A percentile compares a stretch with the other conserved stretches of the same genome.
Evolutionary conservation across 2,329 filamentous ascomycete species (phyloP).

Genomic region (Colletotrichum spinosum): DNA sequence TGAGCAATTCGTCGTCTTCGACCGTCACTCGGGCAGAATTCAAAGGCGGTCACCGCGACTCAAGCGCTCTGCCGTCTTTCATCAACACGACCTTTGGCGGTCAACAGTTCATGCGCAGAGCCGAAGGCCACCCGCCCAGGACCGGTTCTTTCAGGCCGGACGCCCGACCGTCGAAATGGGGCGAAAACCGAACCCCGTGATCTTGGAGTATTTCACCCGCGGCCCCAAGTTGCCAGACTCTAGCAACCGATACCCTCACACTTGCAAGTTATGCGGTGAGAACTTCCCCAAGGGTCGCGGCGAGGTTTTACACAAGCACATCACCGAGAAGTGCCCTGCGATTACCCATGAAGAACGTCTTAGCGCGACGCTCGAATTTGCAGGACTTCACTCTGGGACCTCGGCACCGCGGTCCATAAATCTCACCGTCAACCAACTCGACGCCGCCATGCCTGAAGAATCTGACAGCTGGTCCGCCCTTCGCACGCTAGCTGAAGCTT

Average conservation of each 20-base stretch:
- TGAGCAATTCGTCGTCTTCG: conserved; percentile 25
- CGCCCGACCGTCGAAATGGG: conserved; percentile 69
- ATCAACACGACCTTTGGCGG: conserved; percentile 9
- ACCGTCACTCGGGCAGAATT: conserved; percentile 29
- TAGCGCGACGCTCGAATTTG: conserved; percentile 63
- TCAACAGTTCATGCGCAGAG: conserved; percentile 8
- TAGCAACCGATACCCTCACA: conserved; percentile 92
- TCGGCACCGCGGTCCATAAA: conserved; percentile 36
- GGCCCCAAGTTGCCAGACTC: conserved; percentile 89
- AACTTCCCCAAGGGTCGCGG: conserved; percentile 91
- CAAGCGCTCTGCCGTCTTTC: conserved; percentile 18
- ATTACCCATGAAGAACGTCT: conserved; percentile 80
- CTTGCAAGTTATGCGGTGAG: conserved; percentile 88
- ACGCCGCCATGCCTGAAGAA: conserved; percentile 30
- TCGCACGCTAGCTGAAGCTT: conserved; percentile 89
- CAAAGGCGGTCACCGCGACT: conserved; percentile 33
- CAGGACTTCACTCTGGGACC: conserved; percentile 34
- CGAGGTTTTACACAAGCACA: conserved; percentile 83
- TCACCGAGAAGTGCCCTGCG: conserved; percentile 88
- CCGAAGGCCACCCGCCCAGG: neutral
- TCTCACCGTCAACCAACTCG: conserved; percentile 33
- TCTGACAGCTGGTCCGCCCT: conserved; percentile 81
- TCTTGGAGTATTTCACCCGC: conserved; percentile 88
- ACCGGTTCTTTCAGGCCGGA: neutral
- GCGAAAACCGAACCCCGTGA: conserved; percentile 84